These are phyloP conservation scores for Penicillium sclerotigenum DNA, from an alignment of 2,329 filamentous ascomycete species.

Conservation along the genomic window DNA sequence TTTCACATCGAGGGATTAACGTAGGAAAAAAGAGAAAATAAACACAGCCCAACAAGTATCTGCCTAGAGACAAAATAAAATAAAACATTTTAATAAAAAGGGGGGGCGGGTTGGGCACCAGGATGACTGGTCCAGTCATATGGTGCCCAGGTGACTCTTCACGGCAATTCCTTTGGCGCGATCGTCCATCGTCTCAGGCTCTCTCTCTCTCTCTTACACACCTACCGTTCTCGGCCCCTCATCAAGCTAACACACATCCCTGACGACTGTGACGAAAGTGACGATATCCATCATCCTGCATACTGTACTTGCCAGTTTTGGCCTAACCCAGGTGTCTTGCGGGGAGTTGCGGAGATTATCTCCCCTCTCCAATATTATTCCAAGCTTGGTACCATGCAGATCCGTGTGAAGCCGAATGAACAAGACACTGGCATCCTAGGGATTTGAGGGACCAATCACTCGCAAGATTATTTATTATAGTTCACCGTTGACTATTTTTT, in stretches of 20 bases:
- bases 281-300: slow-evolving; percentile 2
- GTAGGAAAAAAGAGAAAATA: background rate
- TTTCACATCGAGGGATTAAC: background rate
- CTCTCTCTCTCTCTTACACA: background rate
- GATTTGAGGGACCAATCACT: slow-evolving; percentile 7
- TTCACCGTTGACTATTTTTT: background rate
- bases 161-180: slow-evolving; percentile 4
- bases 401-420: background rate
- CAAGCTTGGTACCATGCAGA: background rate
- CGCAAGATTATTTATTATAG: slow-evolving; percentile 1
- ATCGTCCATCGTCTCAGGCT: slow-evolving; percentile 4
- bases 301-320: background rate
- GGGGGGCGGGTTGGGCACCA: slow-evolving; percentile 6
- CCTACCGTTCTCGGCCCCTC: background rate
- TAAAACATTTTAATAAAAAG: slow-evolving; percentile 5
- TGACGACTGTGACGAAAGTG: slow-evolving; percentile 13
- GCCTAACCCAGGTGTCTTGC: slow-evolving; percentile 4
- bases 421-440: background rate
- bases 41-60: background rate
- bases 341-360: slow-evolving; percentile 15
- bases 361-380: background rate
- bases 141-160: background rate
- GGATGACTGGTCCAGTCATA: background rate
- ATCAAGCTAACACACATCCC: background rate
- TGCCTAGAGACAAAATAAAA: background rate